These are phyloP conservation scores for Leccinum boreale DNA, from an alignment of 768 basidiomycete genomes.

Conservation along the genomic window DNA sequence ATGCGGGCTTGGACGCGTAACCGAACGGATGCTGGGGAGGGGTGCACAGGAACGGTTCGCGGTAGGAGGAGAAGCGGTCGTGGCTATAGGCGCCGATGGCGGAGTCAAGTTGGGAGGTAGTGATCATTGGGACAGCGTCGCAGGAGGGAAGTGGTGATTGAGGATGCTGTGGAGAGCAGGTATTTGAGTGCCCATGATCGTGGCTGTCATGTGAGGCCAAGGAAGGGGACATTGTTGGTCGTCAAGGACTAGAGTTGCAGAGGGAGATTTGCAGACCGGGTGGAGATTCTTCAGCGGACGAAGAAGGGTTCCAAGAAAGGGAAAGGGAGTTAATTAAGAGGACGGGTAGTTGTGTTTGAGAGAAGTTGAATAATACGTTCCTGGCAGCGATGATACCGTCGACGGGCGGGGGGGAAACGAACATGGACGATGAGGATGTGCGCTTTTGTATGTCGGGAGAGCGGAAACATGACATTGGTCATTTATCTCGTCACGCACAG, in stretches of 20 bases:
- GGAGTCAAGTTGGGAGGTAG: slow-evolving; percentile 3
- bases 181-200: slow-evolving; percentile 26
- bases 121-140: slow-evolving; percentile 20
- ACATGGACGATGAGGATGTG: not conserved
- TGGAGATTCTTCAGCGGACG: slow-evolving; percentile 15
- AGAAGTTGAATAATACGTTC: slow-evolving; percentile 7
- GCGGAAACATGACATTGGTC: slow-evolving; percentile 13
- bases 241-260: slow-evolving; percentile 29
- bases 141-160: not conserved
- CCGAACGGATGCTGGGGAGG: not conserved
- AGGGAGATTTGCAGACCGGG: slow-evolving; percentile 30
- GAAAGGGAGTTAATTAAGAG: slow-evolving; percentile 17
- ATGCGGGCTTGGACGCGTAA: slow-evolving; percentile 8
- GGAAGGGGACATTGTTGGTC: slow-evolving; percentile 34
- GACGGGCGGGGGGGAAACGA: not conserved
- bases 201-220: slow-evolving; percentile 10
- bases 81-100: not conserved
- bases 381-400: slow-evolving; percentile 3
- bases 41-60: slow-evolving; percentile 4
- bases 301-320: slow-evolving; percentile 15
- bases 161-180: not conserved
- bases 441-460: slow-evolving; percentile 25
- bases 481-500: slow-evolving; percentile 29
- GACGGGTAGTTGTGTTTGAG: slow-evolving; percentile 10
- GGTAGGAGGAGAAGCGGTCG: slow-evolving; percentile 4